Conservation (phyloP, 1,139 yeast genomes). For the Yamadazyma spencermartinsiae region DNA sequence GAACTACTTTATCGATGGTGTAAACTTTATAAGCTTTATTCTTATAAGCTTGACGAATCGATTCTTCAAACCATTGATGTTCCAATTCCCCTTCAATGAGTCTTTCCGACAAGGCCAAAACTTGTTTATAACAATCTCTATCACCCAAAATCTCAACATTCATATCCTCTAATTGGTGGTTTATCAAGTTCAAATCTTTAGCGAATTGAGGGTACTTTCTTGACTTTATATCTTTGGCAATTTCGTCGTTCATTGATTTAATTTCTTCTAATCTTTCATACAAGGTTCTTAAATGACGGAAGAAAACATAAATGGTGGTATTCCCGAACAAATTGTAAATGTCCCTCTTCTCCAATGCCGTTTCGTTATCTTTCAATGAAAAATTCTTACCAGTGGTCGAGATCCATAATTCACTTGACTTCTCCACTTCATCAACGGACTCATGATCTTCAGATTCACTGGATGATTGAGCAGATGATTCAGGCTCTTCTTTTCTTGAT, state of each 20-base stretch:
- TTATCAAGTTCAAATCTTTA: constrained; percentile 77
- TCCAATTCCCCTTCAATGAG: constrained; percentile 90
- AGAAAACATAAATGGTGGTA: constrained; percentile 87
- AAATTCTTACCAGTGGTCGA: constrained; percentile 41
- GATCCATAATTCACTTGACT: constrained; percentile 70
- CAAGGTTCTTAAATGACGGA: constrained; percentile 81
- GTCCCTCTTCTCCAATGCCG: constrained; percentile 31
- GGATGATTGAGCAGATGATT: constrained; percentile 32
- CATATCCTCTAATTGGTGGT: constrained; percentile 78
- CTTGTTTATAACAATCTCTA: constrained; percentile 74
- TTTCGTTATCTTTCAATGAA: constrained; percentile 25
- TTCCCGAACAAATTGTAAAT: constrained; percentile 83
- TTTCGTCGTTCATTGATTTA: constrained; percentile 64
- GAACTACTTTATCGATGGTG: constrained; percentile 91
- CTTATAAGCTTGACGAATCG: constrained; percentile 91
- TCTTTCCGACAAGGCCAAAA: constrained; percentile 68
- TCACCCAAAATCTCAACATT: constrained; percentile 72
- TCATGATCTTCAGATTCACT: constrained; percentile 40
- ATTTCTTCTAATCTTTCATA: constrained; percentile 80
- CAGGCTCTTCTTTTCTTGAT: constrained; percentile 40
- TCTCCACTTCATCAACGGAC: constrained; percentile 47
- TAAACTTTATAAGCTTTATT: constrained; percentile 90
- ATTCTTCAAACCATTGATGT: constrained; percentile 94
- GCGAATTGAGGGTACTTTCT: constrained; percentile 82
- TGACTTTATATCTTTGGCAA: constrained; percentile 67